Evolutionary conservation across 2,329 filamentous ascomycete species (phyloP).

Genomic region (Decorospora gaudefroyi): DNA sequence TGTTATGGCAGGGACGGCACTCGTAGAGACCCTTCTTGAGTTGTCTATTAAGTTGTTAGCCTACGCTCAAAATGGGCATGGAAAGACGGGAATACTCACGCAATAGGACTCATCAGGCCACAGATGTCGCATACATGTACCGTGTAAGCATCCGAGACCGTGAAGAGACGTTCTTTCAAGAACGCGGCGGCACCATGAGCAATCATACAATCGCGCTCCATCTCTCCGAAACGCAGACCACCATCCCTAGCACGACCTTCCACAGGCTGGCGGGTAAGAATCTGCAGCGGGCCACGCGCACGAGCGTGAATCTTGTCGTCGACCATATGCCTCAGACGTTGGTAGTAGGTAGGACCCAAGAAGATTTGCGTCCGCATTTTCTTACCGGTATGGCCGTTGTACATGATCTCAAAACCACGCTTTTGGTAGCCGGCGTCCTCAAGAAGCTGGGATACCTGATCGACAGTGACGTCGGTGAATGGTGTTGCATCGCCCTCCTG

Average conservation of each 20-base stretch:
- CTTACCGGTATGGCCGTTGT: slow-evolving; percentile 94
- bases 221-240: slow-evolving; percentile 98
- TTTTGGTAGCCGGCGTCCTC: slow-evolving; percentile 93
- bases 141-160: slow-evolving; percentile 96
- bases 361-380: slow-evolving; percentile 96
- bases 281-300: slow-evolving; percentile 93
- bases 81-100: slow-evolving; percentile 67
- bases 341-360: slow-evolving; percentile 97
- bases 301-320: slow-evolving; percentile 99
- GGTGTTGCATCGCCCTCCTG: slow-evolving; percentile 97
- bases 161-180: slow-evolving; percentile 94
- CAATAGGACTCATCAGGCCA: slow-evolving; percentile 97
- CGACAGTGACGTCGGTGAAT: slow-evolving; percentile 96
- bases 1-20: slow-evolving; percentile 97
- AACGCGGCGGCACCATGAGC: slow-evolving; percentile 97
- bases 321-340: slow-evolving; percentile 98
- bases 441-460: slow-evolving; percentile 84
- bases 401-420: slow-evolving; percentile 97
- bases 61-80: background rate
- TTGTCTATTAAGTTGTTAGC: slow-evolving; percentile 62
- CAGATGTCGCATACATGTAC: slow-evolving; percentile 99
- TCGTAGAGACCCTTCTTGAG: slow-evolving; percentile 95
- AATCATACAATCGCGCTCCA: slow-evolving; percentile 99
- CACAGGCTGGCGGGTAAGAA: slow-evolving; percentile 94
- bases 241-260: slow-evolving; percentile 98